Evolutionary conservation across 495 filamentous ascomycete species (phyloP).

Genomic region (Trichocladium antarcticum): DNA sequence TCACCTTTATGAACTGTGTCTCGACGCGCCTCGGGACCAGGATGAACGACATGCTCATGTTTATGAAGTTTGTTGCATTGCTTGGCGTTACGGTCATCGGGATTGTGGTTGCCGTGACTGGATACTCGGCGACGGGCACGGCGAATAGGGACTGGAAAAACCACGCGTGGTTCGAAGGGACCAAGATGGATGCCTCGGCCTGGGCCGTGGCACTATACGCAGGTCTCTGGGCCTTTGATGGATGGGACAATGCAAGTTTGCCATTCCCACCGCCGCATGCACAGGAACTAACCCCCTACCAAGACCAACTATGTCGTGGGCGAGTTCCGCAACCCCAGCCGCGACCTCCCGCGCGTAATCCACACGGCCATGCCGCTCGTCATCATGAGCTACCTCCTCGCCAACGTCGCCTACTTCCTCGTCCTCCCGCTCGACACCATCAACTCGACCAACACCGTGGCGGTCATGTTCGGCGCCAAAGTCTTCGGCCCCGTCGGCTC

Average conservation of each 20-base stretch:
- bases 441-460: conserved; percentile 79
- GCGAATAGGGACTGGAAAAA: conserved; percentile 83
- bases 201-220: conserved; percentile 93
- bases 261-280: not conserved
- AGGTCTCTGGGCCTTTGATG: conserved; percentile 95
- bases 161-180: conserved; percentile 79
- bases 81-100: conserved; percentile 79
- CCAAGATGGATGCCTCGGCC: conserved; percentile 61
- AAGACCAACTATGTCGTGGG: conserved; percentile 95
- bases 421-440: conserved; percentile 76
- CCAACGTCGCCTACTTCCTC: conserved; percentile 87
- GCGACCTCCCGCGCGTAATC: conserved; percentile 88
- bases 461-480: conserved; percentile 82
- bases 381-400: conserved; percentile 78
- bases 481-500: conserved; percentile 80
- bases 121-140: conserved; percentile 60
- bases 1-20: conserved; percentile 79
- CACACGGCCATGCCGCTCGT: conserved; percentile 96
- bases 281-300: conserved; percentile 6
- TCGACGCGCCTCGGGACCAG: conserved; percentile 79
- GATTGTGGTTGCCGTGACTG: conserved; percentile 80
- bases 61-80: conserved; percentile 87
- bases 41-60: conserved; percentile 84
- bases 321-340: conserved; percentile 82
- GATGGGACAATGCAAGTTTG: conserved; percentile 87